Percentiles rank a stretch among this genome's conserved stretches.
Conservation (phyloP, 148 eudicot genomes). For the Chenopodium suecicum region DNA sequence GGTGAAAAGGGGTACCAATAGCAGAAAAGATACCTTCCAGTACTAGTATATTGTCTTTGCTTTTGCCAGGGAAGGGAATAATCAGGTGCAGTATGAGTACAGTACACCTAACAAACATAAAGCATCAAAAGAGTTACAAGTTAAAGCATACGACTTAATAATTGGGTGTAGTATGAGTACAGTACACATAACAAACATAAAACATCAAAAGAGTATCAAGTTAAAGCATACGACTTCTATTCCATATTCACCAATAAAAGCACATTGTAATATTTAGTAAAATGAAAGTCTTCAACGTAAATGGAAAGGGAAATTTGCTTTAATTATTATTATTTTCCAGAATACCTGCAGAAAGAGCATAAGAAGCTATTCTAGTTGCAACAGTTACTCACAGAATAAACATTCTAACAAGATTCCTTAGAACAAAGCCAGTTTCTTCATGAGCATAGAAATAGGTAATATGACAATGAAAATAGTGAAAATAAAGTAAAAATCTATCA, state of each 20-base stretch:
- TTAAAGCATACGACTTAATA: conserved; percentile 33
- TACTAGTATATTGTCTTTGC: conserved; percentile 88
- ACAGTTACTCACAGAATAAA: neutral
- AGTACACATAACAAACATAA: conserved; percentile 63
- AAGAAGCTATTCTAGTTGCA: neutral
- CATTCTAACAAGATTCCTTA: neutral
- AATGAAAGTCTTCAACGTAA: neutral
- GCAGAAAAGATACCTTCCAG: conserved; percentile 72
- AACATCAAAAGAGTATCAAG: conserved; percentile 12
- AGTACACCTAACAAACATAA: conserved; percentile 64
- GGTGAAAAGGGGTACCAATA: conserved; percentile 2
- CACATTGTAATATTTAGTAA: neutral
- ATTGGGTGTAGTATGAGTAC: conserved; percentile 93
- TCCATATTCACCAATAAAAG: neutral
- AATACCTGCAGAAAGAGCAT: conserved; percentile 5
- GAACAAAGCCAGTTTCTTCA: neutral
- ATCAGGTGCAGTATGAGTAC: conserved; percentile 95
- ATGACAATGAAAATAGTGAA: neutral
- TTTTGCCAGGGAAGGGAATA: conserved; percentile 99
- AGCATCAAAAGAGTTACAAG: conserved; percentile 11
- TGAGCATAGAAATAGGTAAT: neutral
- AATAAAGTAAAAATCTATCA: neutral
- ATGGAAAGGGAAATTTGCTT: neutral
- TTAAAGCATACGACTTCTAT: neutral
- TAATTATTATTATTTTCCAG: neutral